Conservation (phyloP, 2,329 filamentous ascomycete genomes). For the Trichophyton benhamiae region DNA sequence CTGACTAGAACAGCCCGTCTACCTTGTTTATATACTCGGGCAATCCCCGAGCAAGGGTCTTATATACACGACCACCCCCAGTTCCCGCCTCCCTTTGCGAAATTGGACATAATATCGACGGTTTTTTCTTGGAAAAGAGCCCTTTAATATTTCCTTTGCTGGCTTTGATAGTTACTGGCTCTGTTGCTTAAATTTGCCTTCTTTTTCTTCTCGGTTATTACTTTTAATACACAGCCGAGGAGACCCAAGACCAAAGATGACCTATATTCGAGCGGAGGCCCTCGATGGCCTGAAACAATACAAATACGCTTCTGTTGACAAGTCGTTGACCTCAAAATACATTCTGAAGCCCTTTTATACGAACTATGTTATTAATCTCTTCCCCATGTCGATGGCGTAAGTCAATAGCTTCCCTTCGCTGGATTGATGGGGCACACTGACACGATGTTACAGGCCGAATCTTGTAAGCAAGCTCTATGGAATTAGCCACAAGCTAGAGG, state of each 20-base stretch:
- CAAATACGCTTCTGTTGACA: constrained; percentile 88
- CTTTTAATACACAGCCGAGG: not conserved
- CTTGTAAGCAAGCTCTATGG: constrained; percentile 25
- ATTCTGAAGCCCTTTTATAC: constrained; percentile 97
- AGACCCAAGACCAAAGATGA: constrained; percentile 45
- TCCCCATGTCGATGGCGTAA: constrained; percentile 88
- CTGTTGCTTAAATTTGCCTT: not conserved
- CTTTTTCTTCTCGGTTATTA: not conserved
- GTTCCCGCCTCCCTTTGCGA: not conserved
- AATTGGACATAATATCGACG: not conserved
- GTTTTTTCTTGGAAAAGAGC: not conserved
- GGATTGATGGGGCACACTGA: not conserved
- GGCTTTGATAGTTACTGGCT: no score
- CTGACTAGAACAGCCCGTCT: not conserved
- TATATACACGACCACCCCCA: not conserved
- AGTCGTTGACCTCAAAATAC: constrained; percentile 80
- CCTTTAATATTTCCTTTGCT: not conserved
- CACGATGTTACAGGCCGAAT: constrained; percentile 38
- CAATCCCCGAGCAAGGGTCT: not conserved
- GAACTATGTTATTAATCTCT: constrained; percentile 83
- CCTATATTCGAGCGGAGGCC: constrained; percentile 86
- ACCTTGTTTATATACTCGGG: not conserved
- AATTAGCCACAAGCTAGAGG: not conserved
- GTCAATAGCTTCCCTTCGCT: constrained; percentile 21
- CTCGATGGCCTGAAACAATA: constrained; percentile 83